A percentile compares a stretch with the other conserved stretches of the same genome.
phyloP scores from a whole-genome alignment of 2,329 filamentous ascomycete species.

The Alternaria viburni region DNA sequence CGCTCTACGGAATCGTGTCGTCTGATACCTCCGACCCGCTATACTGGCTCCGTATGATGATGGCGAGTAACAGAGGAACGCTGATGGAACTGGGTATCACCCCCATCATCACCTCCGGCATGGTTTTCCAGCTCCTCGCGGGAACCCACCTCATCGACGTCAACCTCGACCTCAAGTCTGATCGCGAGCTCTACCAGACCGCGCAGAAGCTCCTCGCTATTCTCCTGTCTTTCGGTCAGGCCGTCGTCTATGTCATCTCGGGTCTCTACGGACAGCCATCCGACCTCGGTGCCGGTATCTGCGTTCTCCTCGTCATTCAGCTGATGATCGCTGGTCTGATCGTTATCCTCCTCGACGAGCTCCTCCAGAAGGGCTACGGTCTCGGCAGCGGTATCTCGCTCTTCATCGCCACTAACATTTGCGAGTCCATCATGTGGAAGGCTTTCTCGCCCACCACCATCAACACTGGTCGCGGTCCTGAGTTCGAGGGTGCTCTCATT shows the following conservation, averaged over 20 bases:
- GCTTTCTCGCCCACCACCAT: constrained; percentile 99
- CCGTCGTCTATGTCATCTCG: constrained; percentile 97
- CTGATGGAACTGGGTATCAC: constrained; percentile 95
- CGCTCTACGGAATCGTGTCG: constrained; percentile 95
- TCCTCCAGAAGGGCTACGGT: constrained; percentile 99
- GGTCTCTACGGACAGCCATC: constrained; percentile 91
- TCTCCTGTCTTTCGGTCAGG: constrained; percentile 95
- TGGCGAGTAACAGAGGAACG: constrained; percentile 97
- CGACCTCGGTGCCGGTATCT: constrained; percentile 96
- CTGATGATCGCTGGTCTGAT: constrained; percentile 97
- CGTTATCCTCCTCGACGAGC: constrained; percentile 98
- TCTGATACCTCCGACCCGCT: constrained; percentile 94
- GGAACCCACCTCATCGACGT: constrained; percentile 99
- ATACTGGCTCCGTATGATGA: constrained; percentile 99
- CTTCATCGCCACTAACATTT: constrained; percentile 99
- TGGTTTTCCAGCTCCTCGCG: constrained; percentile 99
- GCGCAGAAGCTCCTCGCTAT: constrained; percentile 93
- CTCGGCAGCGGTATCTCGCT: constrained; percentile 98
- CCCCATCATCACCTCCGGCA: constrained; percentile 98
- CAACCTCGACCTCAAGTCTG: constrained; percentile 99
- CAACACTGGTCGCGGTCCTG: constrained; percentile 98
- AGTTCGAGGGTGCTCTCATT: constrained; percentile 98
- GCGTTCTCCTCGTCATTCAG: constrained; percentile 97
- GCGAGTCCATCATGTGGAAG: constrained; percentile 99
- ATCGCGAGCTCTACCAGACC: constrained; percentile 99